Evolutionary conservation across 2,329 filamentous ascomycete species (phyloP).

Genomic region (Blastomyces silverae): DNA sequence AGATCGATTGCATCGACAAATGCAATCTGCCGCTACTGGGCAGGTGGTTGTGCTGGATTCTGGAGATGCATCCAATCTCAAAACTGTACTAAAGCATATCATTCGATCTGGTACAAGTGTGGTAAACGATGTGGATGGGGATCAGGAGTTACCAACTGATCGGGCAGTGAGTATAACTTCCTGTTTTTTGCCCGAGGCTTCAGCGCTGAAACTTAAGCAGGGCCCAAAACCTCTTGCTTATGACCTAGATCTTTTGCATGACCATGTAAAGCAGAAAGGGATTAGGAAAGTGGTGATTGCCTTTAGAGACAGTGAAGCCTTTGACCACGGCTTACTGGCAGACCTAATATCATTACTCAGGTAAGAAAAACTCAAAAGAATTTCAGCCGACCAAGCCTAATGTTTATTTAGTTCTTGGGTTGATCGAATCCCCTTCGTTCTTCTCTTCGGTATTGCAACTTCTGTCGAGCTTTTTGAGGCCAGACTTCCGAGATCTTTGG

Average conservation of each 20-base stretch:
- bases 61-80: constrained; percentile 42
- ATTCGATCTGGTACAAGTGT: constrained; percentile 39
- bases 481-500: constrained; percentile 48
- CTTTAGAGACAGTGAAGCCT: constrained; percentile 44
- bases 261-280: constrained; percentile 36
- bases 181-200: not conserved
- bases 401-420: constrained; percentile 48
- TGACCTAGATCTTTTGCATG: constrained; percentile 42
- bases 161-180: constrained; percentile 31
- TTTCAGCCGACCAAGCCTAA: not conserved
- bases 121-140: constrained; percentile 32
- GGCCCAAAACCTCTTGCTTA: constrained; percentile 40
- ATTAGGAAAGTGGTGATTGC: constrained; percentile 39
- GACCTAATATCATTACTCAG: constrained; percentile 43
- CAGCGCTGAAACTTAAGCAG: constrained; percentile 24
- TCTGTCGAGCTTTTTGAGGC: constrained; percentile 56
- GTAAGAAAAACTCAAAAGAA: constrained; percentile 21
- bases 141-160: constrained; percentile 36
- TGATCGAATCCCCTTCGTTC: constrained; percentile 54
- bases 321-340: constrained; percentile 40
- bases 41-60: constrained; percentile 40
- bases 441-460: constrained; percentile 57
- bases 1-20: constrained; percentile 32
- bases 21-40: constrained; percentile 30
- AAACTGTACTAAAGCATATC: constrained; percentile 42